Percentiles rank a stretch among this genome's conserved stretches.
Evolutionary conservation across 2,329 filamentous ascomycete species (phyloP).

Genomic region (Pyrenochaeta sp.): DNA sequence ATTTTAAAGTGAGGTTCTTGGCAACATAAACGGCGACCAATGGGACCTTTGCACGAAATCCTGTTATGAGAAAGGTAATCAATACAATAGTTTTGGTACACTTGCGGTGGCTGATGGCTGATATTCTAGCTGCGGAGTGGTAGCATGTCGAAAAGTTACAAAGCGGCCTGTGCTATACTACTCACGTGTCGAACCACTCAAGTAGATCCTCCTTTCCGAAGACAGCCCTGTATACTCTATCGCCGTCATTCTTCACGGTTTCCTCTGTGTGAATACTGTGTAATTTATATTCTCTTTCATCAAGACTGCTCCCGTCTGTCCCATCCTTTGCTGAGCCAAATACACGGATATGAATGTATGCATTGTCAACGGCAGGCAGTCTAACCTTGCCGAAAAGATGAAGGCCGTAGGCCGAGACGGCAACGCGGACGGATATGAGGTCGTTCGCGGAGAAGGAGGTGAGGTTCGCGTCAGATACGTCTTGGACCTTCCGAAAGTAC

Average conservation of each 20-base stretch:
- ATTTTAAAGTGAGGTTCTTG: no score
- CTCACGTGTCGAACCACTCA: slow-evolving; percentile 47
- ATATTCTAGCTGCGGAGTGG: no score
- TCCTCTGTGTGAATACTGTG: slow-evolving; percentile 49
- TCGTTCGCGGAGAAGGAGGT: slow-evolving; percentile 35
- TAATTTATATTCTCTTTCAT: slow-evolving; percentile 43
- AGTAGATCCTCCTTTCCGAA: slow-evolving; percentile 39
- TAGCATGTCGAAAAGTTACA: no score
- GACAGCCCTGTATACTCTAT: slow-evolving; percentile 42
- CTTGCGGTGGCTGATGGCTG: no score
- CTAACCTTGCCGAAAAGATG: slow-evolving; percentile 43
- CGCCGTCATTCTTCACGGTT: slow-evolving; percentile 37
- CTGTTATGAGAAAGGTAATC: no score
- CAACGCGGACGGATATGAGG: slow-evolving; percentile 40
- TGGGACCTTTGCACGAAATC: no score
- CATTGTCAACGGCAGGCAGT: slow-evolving; percentile 32
- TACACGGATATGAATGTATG: slow-evolving; percentile 43
- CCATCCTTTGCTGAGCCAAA: slow-evolving; percentile 44
- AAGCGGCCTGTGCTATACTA: slow-evolving; percentile 1
- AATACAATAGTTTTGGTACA: no score
- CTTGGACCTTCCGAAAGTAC: slow-evolving; percentile 49
- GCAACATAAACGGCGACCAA: no score
- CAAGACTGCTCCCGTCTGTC: slow-evolving; percentile 40
- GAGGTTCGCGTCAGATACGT: slow-evolving; percentile 50
- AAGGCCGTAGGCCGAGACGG: slow-evolving; percentile 41